Percentiles rank a stretch among this genome's conserved stretches.
These are phyloP conservation scores for Rhynchospora tenuis DNA, from an alignment of 176 grass and related monocot genomes.

Conservation along the genomic window DNA sequence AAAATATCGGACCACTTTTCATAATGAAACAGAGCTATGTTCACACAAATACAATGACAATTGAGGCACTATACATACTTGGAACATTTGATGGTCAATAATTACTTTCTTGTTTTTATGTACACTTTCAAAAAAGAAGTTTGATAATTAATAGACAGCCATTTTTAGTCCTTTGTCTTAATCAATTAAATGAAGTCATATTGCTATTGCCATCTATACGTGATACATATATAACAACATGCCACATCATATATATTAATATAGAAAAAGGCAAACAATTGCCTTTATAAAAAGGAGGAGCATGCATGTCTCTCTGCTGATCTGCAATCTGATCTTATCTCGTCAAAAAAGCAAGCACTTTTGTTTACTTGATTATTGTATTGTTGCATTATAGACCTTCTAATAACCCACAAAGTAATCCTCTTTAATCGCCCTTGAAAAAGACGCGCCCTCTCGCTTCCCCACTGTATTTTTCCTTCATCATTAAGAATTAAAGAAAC, in stretches of 20 bases:
- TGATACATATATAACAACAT: neutral
- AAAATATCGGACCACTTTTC: too few species aligned
- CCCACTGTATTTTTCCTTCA: slow-evolving; percentile 46
- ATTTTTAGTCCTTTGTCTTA: neutral
- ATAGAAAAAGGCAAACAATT: neutral
- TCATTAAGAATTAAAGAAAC: slow-evolving; percentile 55
- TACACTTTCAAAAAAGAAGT: too few species aligned
- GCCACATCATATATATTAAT: slow-evolving; percentile 11
- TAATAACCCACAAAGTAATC: neutral
- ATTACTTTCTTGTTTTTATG: too few species aligned
- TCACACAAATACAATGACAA: too few species aligned
- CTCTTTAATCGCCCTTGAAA: neutral
- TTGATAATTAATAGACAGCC: neutral
- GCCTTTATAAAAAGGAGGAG: slow-evolving; percentile 10
- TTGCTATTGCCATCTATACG: neutral
- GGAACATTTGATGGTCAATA: too few species aligned
- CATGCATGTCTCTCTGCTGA: neutral
- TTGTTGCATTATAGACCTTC: neutral
- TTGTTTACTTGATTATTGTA: slow-evolving; percentile 2
- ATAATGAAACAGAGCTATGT: too few species aligned
- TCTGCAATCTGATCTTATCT: slow-evolving; percentile 23
- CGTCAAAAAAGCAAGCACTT: neutral
- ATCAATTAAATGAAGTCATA: neutral
- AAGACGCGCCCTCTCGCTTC: neutral
- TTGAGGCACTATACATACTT: too few species aligned